phyloP scores from a whole-genome alignment of 2,329 filamentous ascomycete species.

The Ascochyta rabiei region DNA sequence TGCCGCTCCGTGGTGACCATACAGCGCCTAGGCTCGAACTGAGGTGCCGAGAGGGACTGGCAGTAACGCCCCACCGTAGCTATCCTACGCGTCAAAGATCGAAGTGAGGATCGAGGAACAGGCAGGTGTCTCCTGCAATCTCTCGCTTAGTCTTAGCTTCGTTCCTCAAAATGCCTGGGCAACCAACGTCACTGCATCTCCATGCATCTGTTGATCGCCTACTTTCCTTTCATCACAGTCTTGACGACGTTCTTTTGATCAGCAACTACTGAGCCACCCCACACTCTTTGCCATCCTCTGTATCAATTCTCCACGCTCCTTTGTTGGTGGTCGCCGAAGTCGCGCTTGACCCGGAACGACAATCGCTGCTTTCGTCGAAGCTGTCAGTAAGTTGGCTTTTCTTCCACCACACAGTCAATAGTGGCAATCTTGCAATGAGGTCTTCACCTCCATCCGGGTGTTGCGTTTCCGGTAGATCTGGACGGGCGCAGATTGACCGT shows the following conservation, averaged over 20 bases:
- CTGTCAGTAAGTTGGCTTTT: conserved; percentile 9
- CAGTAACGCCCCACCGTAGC: neutral
- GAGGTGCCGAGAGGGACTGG: neutral
- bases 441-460: conserved; percentile 2
- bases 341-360: conserved; percentile 8
- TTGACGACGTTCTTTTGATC: conserved; percentile 6
- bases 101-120: neutral
- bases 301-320: neutral
- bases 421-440: conserved; percentile 3
- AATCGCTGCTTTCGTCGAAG: conserved; percentile 16
- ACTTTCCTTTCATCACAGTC: conserved; percentile 1
- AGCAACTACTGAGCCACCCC: neutral
- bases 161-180: conserved; percentile 10
- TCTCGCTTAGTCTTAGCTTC: conserved; percentile 8
- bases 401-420: conserved; percentile 1
- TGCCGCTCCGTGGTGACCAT: neutral
- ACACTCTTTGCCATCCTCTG: neutral
- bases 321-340: conserved; percentile 14
- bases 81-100: neutral
- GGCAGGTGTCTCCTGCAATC: neutral
- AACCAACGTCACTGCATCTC: neutral
- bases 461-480: conserved; percentile 14
- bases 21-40: neutral
- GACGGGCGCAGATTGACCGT: neutral
- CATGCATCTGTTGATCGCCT: neutral